Evolutionary conservation across 2,329 filamentous ascomycete species (phyloP).

Genomic region (Pseudogymnoascus sp.): DNA sequence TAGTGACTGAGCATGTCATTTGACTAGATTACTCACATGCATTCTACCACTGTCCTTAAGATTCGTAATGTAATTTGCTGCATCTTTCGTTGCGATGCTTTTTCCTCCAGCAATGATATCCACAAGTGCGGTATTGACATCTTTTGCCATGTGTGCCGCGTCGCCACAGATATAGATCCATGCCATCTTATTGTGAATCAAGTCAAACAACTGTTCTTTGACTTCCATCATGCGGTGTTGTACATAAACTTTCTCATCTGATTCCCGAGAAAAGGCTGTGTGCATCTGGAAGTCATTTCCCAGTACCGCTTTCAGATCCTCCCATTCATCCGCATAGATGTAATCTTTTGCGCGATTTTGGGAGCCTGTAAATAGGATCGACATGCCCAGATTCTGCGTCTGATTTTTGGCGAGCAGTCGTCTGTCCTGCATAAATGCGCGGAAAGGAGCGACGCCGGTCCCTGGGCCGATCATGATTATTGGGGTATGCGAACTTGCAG

Average conservation of each 20-base stretch:
- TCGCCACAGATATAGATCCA: slow-evolving; percentile 9
- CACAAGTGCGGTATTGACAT: neutral
- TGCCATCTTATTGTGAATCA: neutral
- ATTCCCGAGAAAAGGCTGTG: slow-evolving; percentile 7
- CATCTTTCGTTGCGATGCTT: neutral
- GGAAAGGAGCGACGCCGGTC: slow-evolving; percentile 28
- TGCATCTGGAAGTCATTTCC: neutral
- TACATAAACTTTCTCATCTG: slow-evolving; percentile 5
- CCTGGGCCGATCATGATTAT: slow-evolving; percentile 26
- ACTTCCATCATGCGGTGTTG: neutral
- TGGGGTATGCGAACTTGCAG: slow-evolving; percentile 7
- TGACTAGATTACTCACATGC: neutral
- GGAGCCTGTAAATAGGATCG: slow-evolving; percentile 21
- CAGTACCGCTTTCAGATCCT: neutral
- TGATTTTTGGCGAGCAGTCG: slow-evolving; percentile 9
- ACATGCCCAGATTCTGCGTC: slow-evolving; percentile 10
- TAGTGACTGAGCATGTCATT: neutral
- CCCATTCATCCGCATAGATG: slow-evolving; percentile 18
- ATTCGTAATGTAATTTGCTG: neutral
- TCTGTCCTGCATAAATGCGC: slow-evolving; percentile 23
- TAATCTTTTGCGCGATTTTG: slow-evolving; percentile 23
- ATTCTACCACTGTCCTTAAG: neutral
- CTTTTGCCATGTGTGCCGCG: slow-evolving; percentile 5
- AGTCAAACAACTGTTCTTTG: neutral
- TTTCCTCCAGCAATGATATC: neutral